phyloP scores from a whole-genome alignment of 371 early-diverging fungal species.

The Mucor plumbeus region DNA sequence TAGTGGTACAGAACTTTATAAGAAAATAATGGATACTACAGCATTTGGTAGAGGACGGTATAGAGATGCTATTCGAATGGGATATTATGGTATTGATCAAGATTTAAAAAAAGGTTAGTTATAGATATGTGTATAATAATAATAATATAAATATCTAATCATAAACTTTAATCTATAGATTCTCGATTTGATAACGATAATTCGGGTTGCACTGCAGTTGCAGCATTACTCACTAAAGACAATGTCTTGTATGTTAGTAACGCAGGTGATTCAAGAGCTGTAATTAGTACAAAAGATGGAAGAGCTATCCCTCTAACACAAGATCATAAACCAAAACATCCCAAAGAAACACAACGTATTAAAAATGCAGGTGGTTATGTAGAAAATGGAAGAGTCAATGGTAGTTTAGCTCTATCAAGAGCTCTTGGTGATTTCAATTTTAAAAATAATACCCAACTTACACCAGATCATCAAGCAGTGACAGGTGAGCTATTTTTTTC shows the following conservation, averaged over 20 bases:
- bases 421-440: conserved; percentile 96
- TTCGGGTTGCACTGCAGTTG: conserved; percentile 92
- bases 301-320: conserved; percentile 72
- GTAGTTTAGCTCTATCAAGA: conserved; percentile 92
- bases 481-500: conserved; percentile 54
- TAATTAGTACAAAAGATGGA: conserved; percentile 74
- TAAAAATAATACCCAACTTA: conserved; percentile 74
- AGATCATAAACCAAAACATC: conserved; percentile 91
- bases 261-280: conserved; percentile 92
- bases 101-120: conserved; percentile 65
- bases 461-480: conserved; percentile 88
- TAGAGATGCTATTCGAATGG: conserved; percentile 75
- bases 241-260: conserved; percentile 68
- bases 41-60: conserved; percentile 69
- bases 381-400: conserved; percentile 94
- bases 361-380: conserved; percentile 89
- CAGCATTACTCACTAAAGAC: conserved; percentile 70
- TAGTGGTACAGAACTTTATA: conserved; percentile 75
- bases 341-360: conserved; percentile 80
- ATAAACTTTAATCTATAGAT: conserved; percentile 44
- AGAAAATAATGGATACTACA: conserved; percentile 63
- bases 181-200: conserved; percentile 68
- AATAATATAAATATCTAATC: neutral
- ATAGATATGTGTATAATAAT: too few species aligned
- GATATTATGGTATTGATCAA: conserved; percentile 80